Conservation (phyloP, 2,329 filamentous ascomycete species). For the Calonectria leucothoes region DNA sequence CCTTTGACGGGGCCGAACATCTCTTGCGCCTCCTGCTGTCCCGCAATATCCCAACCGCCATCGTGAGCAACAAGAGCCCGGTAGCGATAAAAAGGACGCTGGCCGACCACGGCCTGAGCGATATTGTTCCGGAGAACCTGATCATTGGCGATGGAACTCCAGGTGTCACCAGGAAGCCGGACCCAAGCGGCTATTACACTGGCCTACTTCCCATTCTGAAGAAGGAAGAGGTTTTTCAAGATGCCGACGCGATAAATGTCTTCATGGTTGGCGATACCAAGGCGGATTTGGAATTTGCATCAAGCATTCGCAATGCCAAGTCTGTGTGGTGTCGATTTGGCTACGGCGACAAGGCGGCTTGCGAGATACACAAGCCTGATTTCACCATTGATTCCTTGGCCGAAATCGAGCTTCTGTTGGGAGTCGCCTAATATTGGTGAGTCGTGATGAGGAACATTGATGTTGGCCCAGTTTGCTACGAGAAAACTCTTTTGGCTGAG, state of each 20-base stretch:
- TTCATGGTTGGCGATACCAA: background rate
- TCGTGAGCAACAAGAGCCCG: background rate
- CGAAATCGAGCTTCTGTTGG: background rate
- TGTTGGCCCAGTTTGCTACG: background rate
- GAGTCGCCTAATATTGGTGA: background rate
- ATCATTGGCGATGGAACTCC: background rate
- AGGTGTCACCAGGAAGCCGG: background rate
- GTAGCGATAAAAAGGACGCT: background rate
- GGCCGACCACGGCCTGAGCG: background rate
- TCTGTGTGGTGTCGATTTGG: background rate
- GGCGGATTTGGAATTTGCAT: background rate
- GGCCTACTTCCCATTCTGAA: background rate
- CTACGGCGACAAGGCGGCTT: background rate
- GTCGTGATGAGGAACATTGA: background rate
- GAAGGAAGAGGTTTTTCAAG: background rate
- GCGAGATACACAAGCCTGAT: background rate
- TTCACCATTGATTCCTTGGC: background rate
- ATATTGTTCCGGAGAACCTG: background rate
- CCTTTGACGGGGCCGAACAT: background rate
- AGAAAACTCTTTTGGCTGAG: no score
- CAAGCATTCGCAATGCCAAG: background rate
- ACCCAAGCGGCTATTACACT: background rate
- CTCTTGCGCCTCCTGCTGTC: background rate
- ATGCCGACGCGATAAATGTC: background rate
- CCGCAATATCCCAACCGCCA: background rate